Evolutionary conservation across 176 grass and related monocot species (phyloP).

Genomic region (Oropetium thomaeum): DNA sequence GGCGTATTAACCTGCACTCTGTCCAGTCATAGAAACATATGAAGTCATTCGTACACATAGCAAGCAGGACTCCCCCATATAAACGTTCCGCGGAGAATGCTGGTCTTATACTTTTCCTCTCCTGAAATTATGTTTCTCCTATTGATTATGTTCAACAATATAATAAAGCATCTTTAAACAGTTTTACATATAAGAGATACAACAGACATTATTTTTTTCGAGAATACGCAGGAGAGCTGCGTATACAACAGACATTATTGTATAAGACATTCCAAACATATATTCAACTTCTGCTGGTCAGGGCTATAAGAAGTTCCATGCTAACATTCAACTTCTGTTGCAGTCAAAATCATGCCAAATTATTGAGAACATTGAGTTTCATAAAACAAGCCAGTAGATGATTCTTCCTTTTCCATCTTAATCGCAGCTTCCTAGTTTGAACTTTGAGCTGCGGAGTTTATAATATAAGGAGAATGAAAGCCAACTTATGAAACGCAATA

Average conservation of each 20-base stretch:
- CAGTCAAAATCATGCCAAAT: not conserved
- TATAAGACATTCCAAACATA: not conserved
- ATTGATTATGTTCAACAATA: not conserved
- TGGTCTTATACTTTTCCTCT: constrained; percentile 75
- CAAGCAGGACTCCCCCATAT: constrained; percentile 61
- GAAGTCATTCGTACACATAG: constrained; percentile 94
- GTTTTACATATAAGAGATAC: not conserved
- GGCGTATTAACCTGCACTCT: constrained; percentile 76
- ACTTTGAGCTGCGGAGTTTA: no score
- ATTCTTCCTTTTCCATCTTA: no score
- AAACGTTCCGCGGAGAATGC: constrained; percentile 67
- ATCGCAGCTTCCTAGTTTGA: no score
- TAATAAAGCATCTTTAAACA: no score
- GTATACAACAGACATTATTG: no score
- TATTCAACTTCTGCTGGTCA: not conserved
- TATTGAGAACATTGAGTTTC: not conserved
- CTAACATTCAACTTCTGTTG: no score
- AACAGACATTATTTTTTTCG: no score
- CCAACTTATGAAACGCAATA: not conserved
- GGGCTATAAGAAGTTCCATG: no score
- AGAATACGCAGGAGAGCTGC: no score
- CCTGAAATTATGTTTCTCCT: constrained; percentile 47
- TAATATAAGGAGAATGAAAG: constrained; percentile 12
- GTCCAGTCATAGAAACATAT: constrained; percentile 94
- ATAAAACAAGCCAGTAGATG: no score